These are phyloP conservation scores for Phyllachora maydis DNA, from an alignment of 2,329 filamentous ascomycete species.

Conservation along the genomic window DNA sequence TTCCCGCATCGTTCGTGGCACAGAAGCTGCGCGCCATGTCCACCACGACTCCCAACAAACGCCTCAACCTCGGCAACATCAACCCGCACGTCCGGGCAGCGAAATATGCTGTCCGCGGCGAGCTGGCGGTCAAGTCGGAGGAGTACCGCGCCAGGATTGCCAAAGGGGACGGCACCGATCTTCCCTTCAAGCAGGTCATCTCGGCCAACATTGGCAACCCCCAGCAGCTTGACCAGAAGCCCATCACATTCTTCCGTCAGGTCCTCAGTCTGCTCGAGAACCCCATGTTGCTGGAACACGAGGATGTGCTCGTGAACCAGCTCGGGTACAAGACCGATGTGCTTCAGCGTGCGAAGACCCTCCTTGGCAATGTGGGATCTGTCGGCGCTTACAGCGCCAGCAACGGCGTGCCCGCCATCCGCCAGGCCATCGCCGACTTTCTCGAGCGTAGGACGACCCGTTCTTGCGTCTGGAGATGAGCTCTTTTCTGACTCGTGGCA, in stretches of 20 bases:
- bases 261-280: constrained; percentile 87
- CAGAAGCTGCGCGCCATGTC: constrained; percentile 12
- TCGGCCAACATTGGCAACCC: constrained; percentile 98
- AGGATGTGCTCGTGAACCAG: constrained; percentile 51
- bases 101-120: constrained; percentile 91
- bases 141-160: constrained; percentile 60
- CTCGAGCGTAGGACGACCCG: constrained; percentile 50
- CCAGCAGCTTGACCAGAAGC: constrained; percentile 96
- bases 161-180: constrained; percentile 29
- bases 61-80: constrained; percentile 68
- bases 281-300: constrained; percentile 62
- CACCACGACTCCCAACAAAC: constrained; percentile 14
- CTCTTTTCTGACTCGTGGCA: constrained; percentile 12
- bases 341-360: constrained; percentile 58
- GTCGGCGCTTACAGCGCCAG: constrained; percentile 95
- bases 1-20: no score
- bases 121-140: constrained; percentile 85
- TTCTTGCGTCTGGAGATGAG: not conserved
- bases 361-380: constrained; percentile 68
- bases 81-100: constrained; percentile 75
- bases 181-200: constrained; percentile 83
- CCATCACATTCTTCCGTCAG: constrained; percentile 97
- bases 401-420: constrained; percentile 68
- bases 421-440: constrained; percentile 78
- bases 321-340: constrained; percentile 86